Percentiles rank a stretch among this genome's conserved stretches.
Evolutionary conservation across 371 early-diverging fungal species (phyloP).

Genomic region (Mucor sp.): DNA sequence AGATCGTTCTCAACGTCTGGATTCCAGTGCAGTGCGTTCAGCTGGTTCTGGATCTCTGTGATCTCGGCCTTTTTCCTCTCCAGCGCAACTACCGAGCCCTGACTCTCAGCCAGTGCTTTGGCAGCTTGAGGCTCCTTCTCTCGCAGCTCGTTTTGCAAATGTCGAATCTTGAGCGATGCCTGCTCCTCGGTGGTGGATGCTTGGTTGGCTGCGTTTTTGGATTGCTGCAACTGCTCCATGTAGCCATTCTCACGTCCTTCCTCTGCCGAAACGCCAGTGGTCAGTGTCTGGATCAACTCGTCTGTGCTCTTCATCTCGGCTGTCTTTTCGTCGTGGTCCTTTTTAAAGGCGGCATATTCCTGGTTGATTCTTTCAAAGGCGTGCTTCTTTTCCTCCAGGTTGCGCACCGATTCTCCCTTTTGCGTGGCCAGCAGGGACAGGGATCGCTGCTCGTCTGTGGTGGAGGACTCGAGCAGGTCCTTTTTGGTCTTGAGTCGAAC

Average conservation of each 20-base stretch:
- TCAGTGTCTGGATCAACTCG: slow-evolving; percentile 88
- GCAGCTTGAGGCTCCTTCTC: slow-evolving; percentile 58
- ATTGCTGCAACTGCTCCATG: slow-evolving; percentile 86
- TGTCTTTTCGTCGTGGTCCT: slow-evolving; percentile 63
- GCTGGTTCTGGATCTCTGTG: slow-evolving; percentile 18
- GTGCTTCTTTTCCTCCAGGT: slow-evolving; percentile 52
- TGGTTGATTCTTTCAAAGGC: slow-evolving; percentile 47
- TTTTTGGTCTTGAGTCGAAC: slow-evolving; percentile 80
- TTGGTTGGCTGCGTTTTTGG: slow-evolving; percentile 58
- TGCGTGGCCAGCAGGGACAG: slow-evolving; percentile 34
- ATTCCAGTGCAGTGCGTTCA: slow-evolving; percentile 54
- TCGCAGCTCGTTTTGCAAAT: slow-evolving; percentile 64
- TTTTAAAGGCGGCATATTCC: slow-evolving; percentile 68
- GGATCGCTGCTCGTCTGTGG: slow-evolving; percentile 73
- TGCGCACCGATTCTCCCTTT: slow-evolving; percentile 54
- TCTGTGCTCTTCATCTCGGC: slow-evolving; percentile 74
- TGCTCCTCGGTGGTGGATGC: slow-evolving; percentile 73
- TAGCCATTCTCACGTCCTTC: slow-evolving; percentile 95
- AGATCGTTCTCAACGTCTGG: slow-evolving; percentile 50
- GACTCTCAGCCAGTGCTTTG: slow-evolving; percentile 54
- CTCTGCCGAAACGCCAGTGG: slow-evolving; percentile 89
- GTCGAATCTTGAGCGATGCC: slow-evolving; percentile 68
- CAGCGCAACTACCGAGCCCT: slow-evolving; percentile 42
- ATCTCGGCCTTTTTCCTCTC: slow-evolving; percentile 52
- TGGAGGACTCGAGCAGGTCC: slow-evolving; percentile 72